Evolutionary conservation across 768 basidiomycete genomes (phyloP).

Genomic region (Steccherinum ochraceum): DNA sequence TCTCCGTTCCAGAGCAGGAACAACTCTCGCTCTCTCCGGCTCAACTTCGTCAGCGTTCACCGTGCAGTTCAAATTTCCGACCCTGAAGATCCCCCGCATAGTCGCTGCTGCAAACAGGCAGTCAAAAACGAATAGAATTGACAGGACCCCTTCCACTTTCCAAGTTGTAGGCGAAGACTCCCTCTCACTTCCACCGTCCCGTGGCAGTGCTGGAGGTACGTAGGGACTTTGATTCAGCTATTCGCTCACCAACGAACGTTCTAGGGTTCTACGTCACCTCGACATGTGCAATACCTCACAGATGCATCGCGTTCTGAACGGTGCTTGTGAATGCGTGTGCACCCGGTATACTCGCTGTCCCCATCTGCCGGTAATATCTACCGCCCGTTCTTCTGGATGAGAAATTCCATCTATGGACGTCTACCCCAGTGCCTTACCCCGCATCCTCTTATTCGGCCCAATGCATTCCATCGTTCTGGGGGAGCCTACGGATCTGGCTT

Average conservation of each 20-base stretch:
- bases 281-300: neutral
- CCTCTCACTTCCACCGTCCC: neutral
- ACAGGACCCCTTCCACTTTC: neutral
- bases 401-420: neutral
- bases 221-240: too few relatives aligned
- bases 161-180: neutral
- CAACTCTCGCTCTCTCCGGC: neutral
- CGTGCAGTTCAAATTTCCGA: neutral
- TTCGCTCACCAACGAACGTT: too few relatives aligned
- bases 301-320: neutral
- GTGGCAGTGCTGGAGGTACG: neutral
- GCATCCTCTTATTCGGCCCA: neutral
- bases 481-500: neutral
- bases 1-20: neutral
- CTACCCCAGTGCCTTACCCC: neutral
- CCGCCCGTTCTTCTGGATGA: neutral
- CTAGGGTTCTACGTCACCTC: too few relatives aligned
- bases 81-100: neutral
- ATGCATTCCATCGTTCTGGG: neutral
- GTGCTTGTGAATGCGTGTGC: neutral
- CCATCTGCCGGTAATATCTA: neutral
- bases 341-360: neutral
- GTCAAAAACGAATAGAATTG: too few relatives aligned
- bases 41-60: neutral
- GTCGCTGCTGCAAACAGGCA: too few relatives aligned